phyloP scores from a whole-genome alignment of 2,329 filamentous ascomycete genomes.

The Fusarium humuli region DNA sequence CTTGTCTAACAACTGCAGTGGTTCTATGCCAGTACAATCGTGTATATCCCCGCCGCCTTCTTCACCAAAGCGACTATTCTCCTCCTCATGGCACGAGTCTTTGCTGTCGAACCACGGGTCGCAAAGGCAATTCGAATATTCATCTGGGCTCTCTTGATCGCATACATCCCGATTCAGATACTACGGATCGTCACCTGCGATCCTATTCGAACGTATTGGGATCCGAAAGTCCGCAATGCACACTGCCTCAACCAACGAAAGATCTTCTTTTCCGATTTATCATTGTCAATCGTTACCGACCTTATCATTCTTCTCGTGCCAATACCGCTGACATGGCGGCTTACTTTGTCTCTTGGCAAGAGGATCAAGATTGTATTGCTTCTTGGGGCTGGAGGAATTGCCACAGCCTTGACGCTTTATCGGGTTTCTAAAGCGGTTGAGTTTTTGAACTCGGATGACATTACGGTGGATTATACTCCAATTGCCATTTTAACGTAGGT shows the following conservation, averaged over 20 bases:
- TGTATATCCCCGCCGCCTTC: conserved; percentile 39
- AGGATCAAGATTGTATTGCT: conserved; percentile 40
- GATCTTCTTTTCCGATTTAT: conserved; percentile 38
- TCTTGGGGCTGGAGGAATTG: conserved; percentile 37
- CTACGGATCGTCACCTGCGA: conserved; percentile 57
- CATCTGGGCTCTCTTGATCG: conserved; percentile 30
- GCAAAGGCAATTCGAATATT: conserved; percentile 33
- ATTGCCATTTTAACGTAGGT: conserved; percentile 39
- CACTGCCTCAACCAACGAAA: conserved; percentile 53
- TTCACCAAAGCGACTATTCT: conserved; percentile 43
- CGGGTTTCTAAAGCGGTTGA: conserved; percentile 13
- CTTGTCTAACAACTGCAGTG: conserved; percentile 18
- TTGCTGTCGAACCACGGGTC: conserved; percentile 31
- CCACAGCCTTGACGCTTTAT: conserved; percentile 35
- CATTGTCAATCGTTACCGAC: conserved; percentile 35
- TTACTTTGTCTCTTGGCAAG: conserved; percentile 31
- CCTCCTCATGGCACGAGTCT: conserved; percentile 40
- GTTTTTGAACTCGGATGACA: conserved; percentile 37
- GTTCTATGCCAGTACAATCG: conserved; percentile 39
- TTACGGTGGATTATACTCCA: conserved; percentile 34
- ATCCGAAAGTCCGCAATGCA: conserved; percentile 33
- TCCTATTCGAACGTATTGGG: conserved; percentile 57
- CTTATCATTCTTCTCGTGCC: conserved; percentile 35
- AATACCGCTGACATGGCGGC: conserved; percentile 32
- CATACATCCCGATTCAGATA: conserved; percentile 41